These are phyloP conservation scores for Xylaria sp. DNA, from an alignment of 2,329 filamentous ascomycete species.

Conservation along the genomic window DNA sequence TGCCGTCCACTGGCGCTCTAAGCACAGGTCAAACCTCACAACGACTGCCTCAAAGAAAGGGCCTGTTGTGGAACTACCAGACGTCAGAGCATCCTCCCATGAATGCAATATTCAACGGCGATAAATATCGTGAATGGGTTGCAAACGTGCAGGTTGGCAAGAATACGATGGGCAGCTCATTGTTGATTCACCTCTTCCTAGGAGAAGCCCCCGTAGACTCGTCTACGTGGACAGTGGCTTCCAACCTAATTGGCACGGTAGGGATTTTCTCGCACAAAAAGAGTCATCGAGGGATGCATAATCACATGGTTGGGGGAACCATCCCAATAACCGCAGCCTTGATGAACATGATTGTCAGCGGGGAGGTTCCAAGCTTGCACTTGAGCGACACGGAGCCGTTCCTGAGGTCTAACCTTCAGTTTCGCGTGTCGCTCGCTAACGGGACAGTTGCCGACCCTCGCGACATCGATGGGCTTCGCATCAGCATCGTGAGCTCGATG, in stretches of 20 bases:
- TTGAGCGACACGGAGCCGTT: slow-evolving; percentile 44
- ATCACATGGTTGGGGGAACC: slow-evolving; percentile 48
- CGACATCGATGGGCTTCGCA: slow-evolving; percentile 39
- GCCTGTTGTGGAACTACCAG: slow-evolving; percentile 30
- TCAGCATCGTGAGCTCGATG: slow-evolving; percentile 43
- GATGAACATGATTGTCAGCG: slow-evolving; percentile 44
- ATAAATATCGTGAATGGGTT: slow-evolving; percentile 65
- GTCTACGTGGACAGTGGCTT: slow-evolving; percentile 52
- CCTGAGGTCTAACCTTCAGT: slow-evolving; percentile 43
- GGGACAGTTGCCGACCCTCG: slow-evolving; percentile 33
- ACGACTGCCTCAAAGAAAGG: slow-evolving; percentile 3
- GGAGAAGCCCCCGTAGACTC: slow-evolving; percentile 53
- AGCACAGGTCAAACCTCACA: not conserved
- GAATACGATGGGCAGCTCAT: slow-evolving; percentile 62
- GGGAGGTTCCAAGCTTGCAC: slow-evolving; percentile 43
- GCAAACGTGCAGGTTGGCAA: slow-evolving; percentile 67
- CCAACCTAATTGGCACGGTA: slow-evolving; percentile 64
- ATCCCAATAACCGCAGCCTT: slow-evolving; percentile 56
- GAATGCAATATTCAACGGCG: slow-evolving; percentile 41
- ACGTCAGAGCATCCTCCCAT: slow-evolving; percentile 31
- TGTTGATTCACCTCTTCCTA: slow-evolving; percentile 70
- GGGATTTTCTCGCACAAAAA: slow-evolving; percentile 52
- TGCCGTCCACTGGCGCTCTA: not conserved
- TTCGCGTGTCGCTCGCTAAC: slow-evolving; percentile 36
- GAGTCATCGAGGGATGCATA: slow-evolving; percentile 34